Base-by-base conservation (phyloP, 2,329 filamentous ascomycete genomes). In the Alternaria sp. region DNA sequence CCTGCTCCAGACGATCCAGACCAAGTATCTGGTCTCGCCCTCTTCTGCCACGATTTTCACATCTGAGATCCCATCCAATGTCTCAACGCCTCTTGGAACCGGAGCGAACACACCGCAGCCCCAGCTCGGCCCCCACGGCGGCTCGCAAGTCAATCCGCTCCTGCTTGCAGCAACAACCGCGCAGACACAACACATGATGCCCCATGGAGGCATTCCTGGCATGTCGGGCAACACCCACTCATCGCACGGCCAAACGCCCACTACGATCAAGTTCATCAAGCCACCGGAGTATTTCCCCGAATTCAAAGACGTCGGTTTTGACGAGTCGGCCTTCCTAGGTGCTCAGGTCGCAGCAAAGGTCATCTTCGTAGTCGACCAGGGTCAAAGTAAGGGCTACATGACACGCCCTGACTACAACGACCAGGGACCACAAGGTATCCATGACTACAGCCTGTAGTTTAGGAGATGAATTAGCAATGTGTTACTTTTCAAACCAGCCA, bases 41-140 rank as follows among this genome's bases (percentile, higher is more conserved):
- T 94, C 91, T 28, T 94, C 93, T 1, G 93, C 93, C 51, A 97
- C 94, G 42, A 98, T 98, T 73, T 98, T 98, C 84, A 97, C 94
- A 36, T 97, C 93, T 22, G 95, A 99, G 79, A 88, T 98, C 38
- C 95, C 95, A 7, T 97, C 93, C 8, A 94, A 95, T 80, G 87
- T 97, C 75, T 93, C 92, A 30, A 98, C 95, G 0, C 95, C 95
- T 1, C 86, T 91, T 11, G 94, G 93, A 20, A 98, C 94, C 1
- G 94, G 94, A 34, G 88, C 93, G 16, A 95, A 96, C 79, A 98
- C 94, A 1, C 96, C 95, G 0, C 92, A 92, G 2, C 74, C 89
- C 74, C 79, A 82, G 61, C 68, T 80, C 72, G 78, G 74, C 70
- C 74, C 83, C 72, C 77, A 83, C 66, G 71, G 81, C 71, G 67